Evolutionary conservation across 495 filamentous ascomycete species (phyloP), one percentile per base, ranked within the genome.

Genomic region (Pyrenula aspistea): DNA sequence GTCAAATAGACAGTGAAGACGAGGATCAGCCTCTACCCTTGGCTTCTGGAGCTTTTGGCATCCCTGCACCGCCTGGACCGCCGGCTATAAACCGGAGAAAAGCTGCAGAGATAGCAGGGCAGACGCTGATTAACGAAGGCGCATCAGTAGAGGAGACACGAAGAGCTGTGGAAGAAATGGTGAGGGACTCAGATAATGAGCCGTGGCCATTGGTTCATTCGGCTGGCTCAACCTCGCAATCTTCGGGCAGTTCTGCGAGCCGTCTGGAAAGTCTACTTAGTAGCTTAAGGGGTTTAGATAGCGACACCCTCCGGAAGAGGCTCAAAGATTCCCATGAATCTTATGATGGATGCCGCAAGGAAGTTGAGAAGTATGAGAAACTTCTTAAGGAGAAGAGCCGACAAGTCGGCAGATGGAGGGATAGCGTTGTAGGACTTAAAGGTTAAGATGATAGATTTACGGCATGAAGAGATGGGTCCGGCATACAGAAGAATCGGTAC

Each of bases 1-100:
- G 61, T 82, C 78, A 74, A 87, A 87, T 61, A 68, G 77, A 56
- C 67, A 70, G 56, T 42, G 31, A 42, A 42, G 31, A 42, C 15
- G 31, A 42, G 31, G 15, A 42, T 15, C 31, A 42, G 15, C 31
- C 31, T 4, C 15, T 42, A 15, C 31, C 31, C 15, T 15, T 42
- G 15, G 31, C 31, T 8, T 4, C 8, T 4, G 31, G 31, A 15
- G 31, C 31, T 42, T 42, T 42, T 15, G 31, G 31, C 31, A 42
- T 42, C 4, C 31, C 31, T 8, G 31, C 31, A 4, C 31, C 4
- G 4, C 15, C 31, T 42, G 31, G 31, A 42, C 15, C 31, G 15
- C 4, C 31, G 8, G 31, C 31, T 8, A 4, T 42, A 15, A 15
- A 4, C 15, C 4, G 8, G 4, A 4, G 15, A 15, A 15, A 42